Base-by-base conservation (phyloP, 306 rosid genomes). In the Trichosanthes cucumerina region DNA sequence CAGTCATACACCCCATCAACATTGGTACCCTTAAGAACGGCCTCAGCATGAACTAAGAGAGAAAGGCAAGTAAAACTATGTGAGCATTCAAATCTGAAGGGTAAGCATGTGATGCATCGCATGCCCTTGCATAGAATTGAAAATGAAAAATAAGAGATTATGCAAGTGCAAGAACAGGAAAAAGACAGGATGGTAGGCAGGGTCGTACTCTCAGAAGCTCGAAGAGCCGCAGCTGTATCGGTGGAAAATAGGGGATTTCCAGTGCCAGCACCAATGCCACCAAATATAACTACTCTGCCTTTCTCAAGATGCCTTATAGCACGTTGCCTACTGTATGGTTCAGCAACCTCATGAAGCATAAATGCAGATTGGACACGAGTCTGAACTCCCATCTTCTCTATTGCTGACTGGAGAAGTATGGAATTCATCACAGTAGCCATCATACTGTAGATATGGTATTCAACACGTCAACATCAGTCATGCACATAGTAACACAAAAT, bases 341-440 rank as follows among this genome's bases (percentile, higher is more conserved):
- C 90, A 62, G 86, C 88, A 75, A 87, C 75, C 78, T 87, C 90
- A 26, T 79, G 88, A 87, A 84, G 79, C 16, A 74, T 62, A 82
- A 84, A 82, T 62, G 88, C 88, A 24, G 85, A 80, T 84, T 87
- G 90, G 34, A 87, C 86, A 77, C 86, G 86, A 66, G 85, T 79
- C 78, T 82, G 88, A 64, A 84, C 78, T 59, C 88, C 88, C 80
- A 84, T 72, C 82, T 87, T 87, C 79, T 84, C 90, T 63, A 87
- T 47, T 80, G 88, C 90, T 54, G 88, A 87, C 76, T 82, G 90
- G 36, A 87, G 87, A 59, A 87, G 75, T 53, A 84, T 78, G 7
- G 90, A 84, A 54, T 87, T 82, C 88, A 87, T 87, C 75, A 87
- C 76, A 26, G 90, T 82, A 62, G 88, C 87, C 90, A 87, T 87